Conservation (phyloP, 768 basidiomycete genomes). For the Podaxis sp. region DNA sequence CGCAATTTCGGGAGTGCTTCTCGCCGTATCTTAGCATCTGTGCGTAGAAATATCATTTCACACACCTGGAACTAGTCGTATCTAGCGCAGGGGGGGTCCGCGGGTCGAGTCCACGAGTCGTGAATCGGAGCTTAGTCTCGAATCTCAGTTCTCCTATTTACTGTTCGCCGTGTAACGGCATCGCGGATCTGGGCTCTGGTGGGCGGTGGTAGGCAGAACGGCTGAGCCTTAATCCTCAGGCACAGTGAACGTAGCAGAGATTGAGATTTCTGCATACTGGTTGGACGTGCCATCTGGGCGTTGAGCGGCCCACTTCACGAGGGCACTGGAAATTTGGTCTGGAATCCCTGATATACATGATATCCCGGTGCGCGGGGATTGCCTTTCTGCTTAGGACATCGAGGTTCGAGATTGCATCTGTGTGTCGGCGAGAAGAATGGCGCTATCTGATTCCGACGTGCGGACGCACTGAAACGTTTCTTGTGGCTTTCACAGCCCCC, state of each 20-base stretch:
- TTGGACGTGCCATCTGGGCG: background rate
- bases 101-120: background rate
- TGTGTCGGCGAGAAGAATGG: no score
- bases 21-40: constrained; percentile 10
- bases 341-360: background rate
- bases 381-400: background rate
- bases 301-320: background rate
- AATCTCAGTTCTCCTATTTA: background rate
- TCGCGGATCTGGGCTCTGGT: constrained; percentile 7
- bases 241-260: background rate
- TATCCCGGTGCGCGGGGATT: background rate
- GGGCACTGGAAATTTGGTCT: background rate
- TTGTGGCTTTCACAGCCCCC: background rate
- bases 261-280: background rate
- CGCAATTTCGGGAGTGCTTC: constrained; percentile 9
- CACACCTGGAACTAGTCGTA: background rate
- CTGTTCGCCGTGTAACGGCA: background rate
- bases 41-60: background rate
- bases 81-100: background rate
- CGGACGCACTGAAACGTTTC: background rate
- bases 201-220: background rate
- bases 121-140: background rate
- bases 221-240: constrained; percentile 6
- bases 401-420: no score
- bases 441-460: background rate